These are phyloP conservation scores for Arctostaphylos glauca DNA, from an alignment of 148 eudicot species.

Conservation along the genomic window DNA sequence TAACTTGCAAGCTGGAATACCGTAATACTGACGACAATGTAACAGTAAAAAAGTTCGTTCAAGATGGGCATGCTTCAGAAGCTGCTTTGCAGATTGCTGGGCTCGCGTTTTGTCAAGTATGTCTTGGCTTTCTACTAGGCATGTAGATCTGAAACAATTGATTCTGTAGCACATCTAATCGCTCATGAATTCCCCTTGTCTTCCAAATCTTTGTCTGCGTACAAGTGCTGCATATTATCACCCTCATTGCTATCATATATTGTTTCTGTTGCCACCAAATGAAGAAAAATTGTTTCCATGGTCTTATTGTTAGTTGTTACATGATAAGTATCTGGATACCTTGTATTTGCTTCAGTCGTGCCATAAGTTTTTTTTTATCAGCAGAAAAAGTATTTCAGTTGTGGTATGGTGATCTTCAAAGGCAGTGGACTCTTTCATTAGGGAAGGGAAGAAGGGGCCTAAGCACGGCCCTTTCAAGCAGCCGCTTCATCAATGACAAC, in stretches of 20 bases:
- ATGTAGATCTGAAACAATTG: background rate
- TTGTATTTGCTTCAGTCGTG: no score
- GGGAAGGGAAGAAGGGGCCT: no score
- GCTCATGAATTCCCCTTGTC: background rate
- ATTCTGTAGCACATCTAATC: background rate
- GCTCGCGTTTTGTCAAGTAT: background rate
- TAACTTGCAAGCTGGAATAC: constrained; percentile 4
- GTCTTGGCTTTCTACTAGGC: background rate
- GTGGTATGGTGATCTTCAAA: no score
- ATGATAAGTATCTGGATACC: no score
- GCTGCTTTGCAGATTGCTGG: background rate
- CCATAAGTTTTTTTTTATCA: no score
- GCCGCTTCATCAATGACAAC: no score
- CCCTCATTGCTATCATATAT: background rate
- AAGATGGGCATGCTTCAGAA: background rate
- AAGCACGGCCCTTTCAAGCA: no score
- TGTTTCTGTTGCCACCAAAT: background rate
- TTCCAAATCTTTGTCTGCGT: background rate
- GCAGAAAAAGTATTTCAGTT: no score
- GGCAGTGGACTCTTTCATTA: no score
- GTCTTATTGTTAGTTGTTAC: no score
- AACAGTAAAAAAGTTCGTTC: background rate
- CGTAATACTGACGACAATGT: background rate
- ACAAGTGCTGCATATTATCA: background rate
- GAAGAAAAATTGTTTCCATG: no score